These are phyloP conservation scores for Komagataella pseudopastoris DNA, from an alignment of 805 yeast genomes.

Conservation along the genomic window DNA sequence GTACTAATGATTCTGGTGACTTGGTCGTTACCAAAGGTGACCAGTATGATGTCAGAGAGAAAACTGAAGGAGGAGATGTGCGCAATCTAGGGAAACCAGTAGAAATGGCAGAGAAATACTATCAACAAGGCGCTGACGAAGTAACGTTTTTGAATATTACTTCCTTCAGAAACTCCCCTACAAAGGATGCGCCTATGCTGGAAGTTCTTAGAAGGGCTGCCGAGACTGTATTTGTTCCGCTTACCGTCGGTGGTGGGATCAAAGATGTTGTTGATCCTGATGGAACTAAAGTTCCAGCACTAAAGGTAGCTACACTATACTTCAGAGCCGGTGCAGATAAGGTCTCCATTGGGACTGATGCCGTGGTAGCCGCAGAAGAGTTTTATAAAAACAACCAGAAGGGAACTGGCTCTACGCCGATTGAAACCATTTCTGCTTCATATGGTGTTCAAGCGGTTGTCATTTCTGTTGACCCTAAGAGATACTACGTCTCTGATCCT, in stretches of 20 bases:
- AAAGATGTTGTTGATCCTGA: constrained; percentile 81
- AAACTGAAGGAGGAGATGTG: constrained; percentile 44
- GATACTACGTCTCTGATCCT: constrained; percentile 63
- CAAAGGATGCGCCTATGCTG: constrained; percentile 89
- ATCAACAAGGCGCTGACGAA: constrained; percentile 94
- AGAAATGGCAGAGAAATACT: constrained; percentile 81
- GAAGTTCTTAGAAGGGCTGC: constrained; percentile 77
- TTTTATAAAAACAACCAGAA: constrained; percentile 45
- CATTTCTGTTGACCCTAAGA: constrained; percentile 94
- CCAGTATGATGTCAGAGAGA: constrained; percentile 93
- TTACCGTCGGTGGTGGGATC: constrained; percentile 98
- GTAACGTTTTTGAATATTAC: constrained; percentile 91
- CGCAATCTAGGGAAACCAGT: constrained; percentile 96
- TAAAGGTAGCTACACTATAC: constrained; percentile 81
- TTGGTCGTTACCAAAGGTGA: constrained; percentile 97
- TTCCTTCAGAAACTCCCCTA: constrained; percentile 88
- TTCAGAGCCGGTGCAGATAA: constrained; percentile 97
- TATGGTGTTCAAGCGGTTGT: constrained; percentile 98
- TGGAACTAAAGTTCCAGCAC: constrained; percentile 68
- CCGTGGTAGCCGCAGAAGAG: constrained; percentile 82
- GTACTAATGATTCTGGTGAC: constrained; percentile 89
- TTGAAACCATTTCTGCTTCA: constrained; percentile 82
- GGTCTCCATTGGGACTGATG: constrained; percentile 96
- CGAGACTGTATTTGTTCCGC: constrained; percentile 85
- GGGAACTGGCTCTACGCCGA: constrained; percentile 71